A percentile compares a stretch with the other conserved stretches of the same genome.
Evolutionary conservation across 345 rosid species (phyloP).

Genomic region (Moricandia arvensis): DNA sequence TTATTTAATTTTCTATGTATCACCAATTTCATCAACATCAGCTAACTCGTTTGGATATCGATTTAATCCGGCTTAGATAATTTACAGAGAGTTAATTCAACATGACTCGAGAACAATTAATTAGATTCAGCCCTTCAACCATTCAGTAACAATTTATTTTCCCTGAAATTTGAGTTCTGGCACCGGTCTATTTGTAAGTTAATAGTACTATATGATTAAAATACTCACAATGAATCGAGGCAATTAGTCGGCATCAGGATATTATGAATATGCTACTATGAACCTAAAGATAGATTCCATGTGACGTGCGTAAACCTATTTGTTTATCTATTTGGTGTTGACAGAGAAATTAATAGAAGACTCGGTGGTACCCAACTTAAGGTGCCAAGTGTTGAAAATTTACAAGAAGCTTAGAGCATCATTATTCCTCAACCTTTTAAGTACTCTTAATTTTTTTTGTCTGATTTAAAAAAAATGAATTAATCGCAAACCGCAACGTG

Average conservation of each 20-base stretch:
- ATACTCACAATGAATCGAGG: background rate
- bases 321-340: too few relatives aligned
- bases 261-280: background rate
- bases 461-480: too few relatives aligned
- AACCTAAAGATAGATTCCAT: background rate
- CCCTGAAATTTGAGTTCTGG: background rate
- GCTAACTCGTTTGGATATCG: background rate
- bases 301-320: too few relatives aligned
- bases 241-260: constrained; percentile 5
- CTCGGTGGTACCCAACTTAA: constrained; percentile 67
- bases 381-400: constrained; percentile 44
- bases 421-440: too few relatives aligned
- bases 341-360: too few relatives aligned
- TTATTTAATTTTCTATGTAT: background rate
- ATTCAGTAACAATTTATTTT: background rate
- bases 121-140: background rate
- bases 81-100: too few relatives aligned
- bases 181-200: background rate
- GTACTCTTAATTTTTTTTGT: too few relatives aligned
- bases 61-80: too few relatives aligned
- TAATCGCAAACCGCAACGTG: too few relatives aligned
- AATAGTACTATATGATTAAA: background rate
- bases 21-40: background rate
- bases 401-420: constrained; percentile 47
- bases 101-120: background rate